A percentile compares a stretch with the other conserved stretches of the same genome.
Conservation (phyloP, 768 basidiomycete genomes). For the Pleurotus salmoneostramineus region DNA sequence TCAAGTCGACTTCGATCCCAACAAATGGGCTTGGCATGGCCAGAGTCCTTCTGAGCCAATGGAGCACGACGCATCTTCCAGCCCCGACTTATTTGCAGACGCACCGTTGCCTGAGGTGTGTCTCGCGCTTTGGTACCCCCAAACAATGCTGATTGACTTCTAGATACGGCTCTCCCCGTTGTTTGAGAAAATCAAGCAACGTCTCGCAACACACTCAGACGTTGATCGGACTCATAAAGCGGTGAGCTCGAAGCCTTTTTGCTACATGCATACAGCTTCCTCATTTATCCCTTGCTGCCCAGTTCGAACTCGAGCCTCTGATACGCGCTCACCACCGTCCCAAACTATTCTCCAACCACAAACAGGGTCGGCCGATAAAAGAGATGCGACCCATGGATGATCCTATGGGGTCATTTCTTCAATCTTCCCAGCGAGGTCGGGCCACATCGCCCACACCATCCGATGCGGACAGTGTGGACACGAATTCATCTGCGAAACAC, state of each 20-base stretch:
- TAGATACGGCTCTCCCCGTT: too few relatives aligned
- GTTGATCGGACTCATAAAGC: too few relatives aligned
- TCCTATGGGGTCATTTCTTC: background rate
- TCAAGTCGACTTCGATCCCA: background rate
- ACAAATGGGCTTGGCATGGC: background rate
- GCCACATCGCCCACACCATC: background rate
- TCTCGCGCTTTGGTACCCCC: background rate
- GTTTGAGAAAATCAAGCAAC: too few relatives aligned
- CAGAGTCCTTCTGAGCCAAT: background rate
- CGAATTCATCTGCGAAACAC: background rate
- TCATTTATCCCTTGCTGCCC: background rate
- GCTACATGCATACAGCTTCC: background rate
- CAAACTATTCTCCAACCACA: background rate
- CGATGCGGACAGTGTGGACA: background rate
- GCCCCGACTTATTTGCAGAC: background rate
- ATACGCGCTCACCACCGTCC: background rate
- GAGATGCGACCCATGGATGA: background rate
- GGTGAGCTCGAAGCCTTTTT: background rate
- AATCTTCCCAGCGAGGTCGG: background rate
- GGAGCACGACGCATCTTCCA: background rate
- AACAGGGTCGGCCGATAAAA: background rate
- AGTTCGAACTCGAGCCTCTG: background rate
- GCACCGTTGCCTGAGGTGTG: background rate
- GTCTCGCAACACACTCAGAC: too few relatives aligned
- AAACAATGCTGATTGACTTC: too few relatives aligned